phyloP scores from a whole-genome alignment of 208 protist species.

The Crithidia thermophila region DNA sequence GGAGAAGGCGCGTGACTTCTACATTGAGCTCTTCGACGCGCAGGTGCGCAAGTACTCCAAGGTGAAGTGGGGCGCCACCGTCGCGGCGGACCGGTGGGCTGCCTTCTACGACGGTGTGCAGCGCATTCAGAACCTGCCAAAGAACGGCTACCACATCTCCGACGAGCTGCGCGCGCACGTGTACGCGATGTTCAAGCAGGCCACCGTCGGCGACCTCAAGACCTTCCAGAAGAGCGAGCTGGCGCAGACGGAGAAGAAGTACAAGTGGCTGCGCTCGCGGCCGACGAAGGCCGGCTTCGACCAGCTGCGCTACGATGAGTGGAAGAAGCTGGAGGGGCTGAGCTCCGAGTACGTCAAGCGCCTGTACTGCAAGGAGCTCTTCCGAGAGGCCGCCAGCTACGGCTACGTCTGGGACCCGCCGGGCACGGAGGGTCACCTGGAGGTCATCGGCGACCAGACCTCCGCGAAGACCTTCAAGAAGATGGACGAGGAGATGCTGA shows the following conservation, averaged over 20 bases:
- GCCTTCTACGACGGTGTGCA: conserved; percentile 59
- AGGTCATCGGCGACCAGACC: conserved; percentile 36
- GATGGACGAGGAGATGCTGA: conserved; percentile 17
- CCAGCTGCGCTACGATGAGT: conserved; percentile 70
- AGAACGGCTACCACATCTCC: conserved; percentile 57
- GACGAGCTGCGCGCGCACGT: conserved; percentile 87
- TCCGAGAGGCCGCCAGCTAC: conserved; percentile 26
- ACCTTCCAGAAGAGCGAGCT: conserved; percentile 61
- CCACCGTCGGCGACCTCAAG: conserved; percentile 78
- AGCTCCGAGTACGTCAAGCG: conserved; percentile 71
- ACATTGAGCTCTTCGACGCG: conserved; percentile 68
- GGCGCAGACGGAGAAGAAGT: conserved; percentile 27
- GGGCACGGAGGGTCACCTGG: conserved; percentile 36
- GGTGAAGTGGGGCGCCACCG: conserved; percentile 29
- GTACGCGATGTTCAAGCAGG: conserved; percentile 89
- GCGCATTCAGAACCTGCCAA: conserved; percentile 57
- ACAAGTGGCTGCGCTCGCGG: conserved; percentile 75
- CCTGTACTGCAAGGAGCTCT: conserved; percentile 60
- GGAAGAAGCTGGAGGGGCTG: conserved; percentile 83
- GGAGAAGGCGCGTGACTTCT: conserved; percentile 88
- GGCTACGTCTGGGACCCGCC: conserved; percentile 46
- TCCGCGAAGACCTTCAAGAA: conserved; percentile 27
- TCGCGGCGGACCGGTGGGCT: conserved; percentile 33
- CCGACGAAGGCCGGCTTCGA: conserved; percentile 35
- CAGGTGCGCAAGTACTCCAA: conserved; percentile 33